Percentiles rank a stretch among this genome's conserved stretches.
phyloP scores from a whole-genome alignment of 345 rosid species.

The Rhodamnia argentea region DNA sequence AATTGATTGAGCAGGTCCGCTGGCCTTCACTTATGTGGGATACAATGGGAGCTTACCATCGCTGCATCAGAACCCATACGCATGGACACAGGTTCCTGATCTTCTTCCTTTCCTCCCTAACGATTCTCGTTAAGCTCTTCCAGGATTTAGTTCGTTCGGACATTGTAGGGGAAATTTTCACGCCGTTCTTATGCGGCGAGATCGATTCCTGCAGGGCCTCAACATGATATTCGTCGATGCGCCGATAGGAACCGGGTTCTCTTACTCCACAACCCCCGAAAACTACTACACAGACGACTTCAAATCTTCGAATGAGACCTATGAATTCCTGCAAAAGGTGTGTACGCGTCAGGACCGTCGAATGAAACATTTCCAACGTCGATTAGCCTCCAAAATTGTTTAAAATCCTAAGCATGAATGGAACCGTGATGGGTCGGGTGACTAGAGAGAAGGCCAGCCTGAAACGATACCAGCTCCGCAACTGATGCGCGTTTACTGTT shows the following conservation, averaged over 20 bases:
- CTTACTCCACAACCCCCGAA: conserved; percentile 18
- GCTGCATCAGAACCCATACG: conserved; percentile 4
- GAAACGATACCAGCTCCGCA: not conserved
- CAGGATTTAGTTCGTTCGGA: not conserved
- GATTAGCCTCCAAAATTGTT: not conserved
- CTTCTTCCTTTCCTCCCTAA: not conserved
- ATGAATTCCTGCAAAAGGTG: conserved; percentile 18
- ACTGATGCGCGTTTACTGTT: not conserved
- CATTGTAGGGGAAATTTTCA: not conserved
- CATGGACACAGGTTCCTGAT: conserved; percentile 23
- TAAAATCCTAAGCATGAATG: not conserved
- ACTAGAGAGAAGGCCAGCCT: not conserved
- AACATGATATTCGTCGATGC: conserved; percentile 21
- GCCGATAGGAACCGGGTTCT: conserved; percentile 23
- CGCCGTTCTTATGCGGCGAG: not conserved
- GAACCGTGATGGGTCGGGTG: not conserved
- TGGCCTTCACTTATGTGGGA: conserved; percentile 1
- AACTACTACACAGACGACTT: conserved; percentile 10
- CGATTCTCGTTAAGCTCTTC: not conserved
- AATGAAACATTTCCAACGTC: not conserved
- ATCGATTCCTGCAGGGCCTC: not conserved
- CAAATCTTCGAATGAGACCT: not conserved
- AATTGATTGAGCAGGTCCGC: conserved; percentile 13
- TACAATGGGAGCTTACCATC: conserved; percentile 17
- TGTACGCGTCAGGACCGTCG: not conserved